Evolutionary conservation across 768 basidiomycete species (phyloP).

Genomic region (Mycena filopes): DNA sequence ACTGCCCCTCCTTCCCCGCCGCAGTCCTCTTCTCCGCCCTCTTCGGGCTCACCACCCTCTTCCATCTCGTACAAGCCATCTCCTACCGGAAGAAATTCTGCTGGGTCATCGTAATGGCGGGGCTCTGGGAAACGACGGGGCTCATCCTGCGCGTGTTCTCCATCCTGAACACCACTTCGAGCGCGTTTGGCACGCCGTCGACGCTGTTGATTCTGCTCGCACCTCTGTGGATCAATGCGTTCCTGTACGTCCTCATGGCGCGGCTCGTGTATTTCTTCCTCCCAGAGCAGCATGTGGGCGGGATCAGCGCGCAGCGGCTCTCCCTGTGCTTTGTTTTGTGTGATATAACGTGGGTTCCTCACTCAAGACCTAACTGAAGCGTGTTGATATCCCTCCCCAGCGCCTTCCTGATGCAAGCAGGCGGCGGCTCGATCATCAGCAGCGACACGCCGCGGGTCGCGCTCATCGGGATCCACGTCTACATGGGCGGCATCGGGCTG

Average conservation of each 20-base stretch:
- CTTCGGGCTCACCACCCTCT: conserved; percentile 31
- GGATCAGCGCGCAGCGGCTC: conserved; percentile 30
- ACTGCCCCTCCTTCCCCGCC: conserved; percentile 35
- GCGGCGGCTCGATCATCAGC: conserved; percentile 29
- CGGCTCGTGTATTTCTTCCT: conserved; percentile 35
- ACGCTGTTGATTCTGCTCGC: conserved; percentile 36
- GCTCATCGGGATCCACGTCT: conserved; percentile 30
- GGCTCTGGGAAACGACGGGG: conserved; percentile 34
- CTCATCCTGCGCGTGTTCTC: conserved; percentile 30
- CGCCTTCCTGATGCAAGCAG: conserved; percentile 33
- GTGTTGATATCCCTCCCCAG: conserved; percentile 11
- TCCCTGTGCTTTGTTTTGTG: conserved; percentile 31
- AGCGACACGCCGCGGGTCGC: conserved; percentile 4
- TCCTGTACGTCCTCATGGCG: conserved; percentile 35
- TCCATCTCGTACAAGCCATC: conserved; percentile 32
- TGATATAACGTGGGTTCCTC: conserved; percentile 32
- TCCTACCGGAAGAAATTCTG: conserved; percentile 35
- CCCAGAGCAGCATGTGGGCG: conserved; percentile 29
- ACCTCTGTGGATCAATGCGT: conserved; percentile 39
- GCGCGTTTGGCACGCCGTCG: conserved; percentile 14
- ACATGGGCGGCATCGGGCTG: conserved; percentile 39
- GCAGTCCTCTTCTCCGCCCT: conserved; percentile 34
- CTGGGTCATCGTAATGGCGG: conserved; percentile 39
- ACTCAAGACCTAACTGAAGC: too few relatives aligned
- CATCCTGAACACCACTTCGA: conserved; percentile 15